Conservation (phyloP, 805 yeast genomes). For the Wickerhamiella siamensis region DNA sequence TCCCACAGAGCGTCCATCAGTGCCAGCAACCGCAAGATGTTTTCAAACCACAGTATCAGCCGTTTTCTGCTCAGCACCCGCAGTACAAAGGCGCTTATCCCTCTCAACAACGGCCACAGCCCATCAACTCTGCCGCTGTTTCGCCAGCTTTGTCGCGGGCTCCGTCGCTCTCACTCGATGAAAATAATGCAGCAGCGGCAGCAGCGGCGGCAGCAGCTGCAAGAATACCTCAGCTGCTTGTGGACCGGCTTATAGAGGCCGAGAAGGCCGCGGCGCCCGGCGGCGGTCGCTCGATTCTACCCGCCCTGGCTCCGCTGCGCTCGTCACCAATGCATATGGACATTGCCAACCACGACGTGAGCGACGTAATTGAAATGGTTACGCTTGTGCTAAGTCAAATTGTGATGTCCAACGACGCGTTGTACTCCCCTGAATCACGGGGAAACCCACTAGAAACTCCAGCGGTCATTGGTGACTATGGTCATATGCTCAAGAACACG, state of each 20-base stretch:
- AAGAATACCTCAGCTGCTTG: conserved; percentile 6
- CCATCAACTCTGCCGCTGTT: too few species aligned
- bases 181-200: not conserved
- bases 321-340: conserved; percentile 24
- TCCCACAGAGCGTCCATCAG: too few species aligned
- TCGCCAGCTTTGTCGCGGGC: not conserved
- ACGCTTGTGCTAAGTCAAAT: conserved; percentile 74
- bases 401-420: conserved; percentile 74
- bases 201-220: not conserved
- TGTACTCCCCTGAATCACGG: conserved; percentile 48
- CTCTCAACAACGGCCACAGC: not conserved
- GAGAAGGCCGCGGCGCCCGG: conserved; percentile 6
- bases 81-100: not conserved
- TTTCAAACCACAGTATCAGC: not conserved
- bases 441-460: conserved; percentile 13
- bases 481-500: conserved; percentile 13
- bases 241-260: conserved; percentile 12
- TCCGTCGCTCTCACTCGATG: not conserved
- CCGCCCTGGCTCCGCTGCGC: not conserved
- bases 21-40: not conserved
- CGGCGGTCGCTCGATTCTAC: conserved; percentile 2
- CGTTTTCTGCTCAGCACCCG: not conserved
- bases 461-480: conserved; percentile 19
- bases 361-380: conserved; percentile 69
- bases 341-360: conserved; percentile 70